Percentiles rank a stretch among this genome's conserved stretches.
Conservation (phyloP, 352 stramenopile species). For the Phytophthora pinifolia region DNA sequence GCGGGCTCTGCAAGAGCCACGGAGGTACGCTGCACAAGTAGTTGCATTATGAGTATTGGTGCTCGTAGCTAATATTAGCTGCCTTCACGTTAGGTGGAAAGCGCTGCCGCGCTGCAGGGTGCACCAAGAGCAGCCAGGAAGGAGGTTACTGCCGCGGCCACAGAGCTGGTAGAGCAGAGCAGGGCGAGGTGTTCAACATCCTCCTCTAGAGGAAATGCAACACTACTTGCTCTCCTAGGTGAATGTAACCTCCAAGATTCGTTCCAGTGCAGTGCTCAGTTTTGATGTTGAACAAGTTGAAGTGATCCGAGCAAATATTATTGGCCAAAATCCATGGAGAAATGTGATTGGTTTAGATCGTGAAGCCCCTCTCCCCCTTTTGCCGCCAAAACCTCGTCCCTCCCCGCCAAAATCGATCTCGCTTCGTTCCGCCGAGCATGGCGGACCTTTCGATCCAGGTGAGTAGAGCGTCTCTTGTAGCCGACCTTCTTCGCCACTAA, state of each 20-base stretch:
- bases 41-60: background rate
- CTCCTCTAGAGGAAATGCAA: slow-evolving; percentile 3
- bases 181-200: background rate
- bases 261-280: slow-evolving; percentile 7
- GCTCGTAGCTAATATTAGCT: slow-evolving; percentile 2
- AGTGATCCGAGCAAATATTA: slow-evolving; percentile 16
- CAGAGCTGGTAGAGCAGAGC: slow-evolving; percentile 16
- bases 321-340: slow-evolving; percentile 13
- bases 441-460: slow-evolving; percentile 31
- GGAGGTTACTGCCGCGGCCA: slow-evolving; percentile 71
- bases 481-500: background rate
- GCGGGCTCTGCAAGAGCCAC: slow-evolving; percentile 85
- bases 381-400: slow-evolving; percentile 40
- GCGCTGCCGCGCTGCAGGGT: slow-evolving; percentile 53
- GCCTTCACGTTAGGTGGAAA: slow-evolving; percentile 49
- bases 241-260: background rate
- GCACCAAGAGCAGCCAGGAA: slow-evolving; percentile 71
- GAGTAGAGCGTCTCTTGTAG: background rate
- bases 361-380: slow-evolving; percentile 22
- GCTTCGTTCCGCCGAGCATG: slow-evolving; percentile 25
- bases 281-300: slow-evolving; percentile 27
- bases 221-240: background rate
- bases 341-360: slow-evolving; percentile 19
- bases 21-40: slow-evolving; percentile 45
- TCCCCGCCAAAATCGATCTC: slow-evolving; percentile 31